Percentiles rank a stretch among this genome's conserved stretches.
phyloP scores from a whole-genome alignment of 345 rosid genomes.

The Brassica juncea region DNA sequence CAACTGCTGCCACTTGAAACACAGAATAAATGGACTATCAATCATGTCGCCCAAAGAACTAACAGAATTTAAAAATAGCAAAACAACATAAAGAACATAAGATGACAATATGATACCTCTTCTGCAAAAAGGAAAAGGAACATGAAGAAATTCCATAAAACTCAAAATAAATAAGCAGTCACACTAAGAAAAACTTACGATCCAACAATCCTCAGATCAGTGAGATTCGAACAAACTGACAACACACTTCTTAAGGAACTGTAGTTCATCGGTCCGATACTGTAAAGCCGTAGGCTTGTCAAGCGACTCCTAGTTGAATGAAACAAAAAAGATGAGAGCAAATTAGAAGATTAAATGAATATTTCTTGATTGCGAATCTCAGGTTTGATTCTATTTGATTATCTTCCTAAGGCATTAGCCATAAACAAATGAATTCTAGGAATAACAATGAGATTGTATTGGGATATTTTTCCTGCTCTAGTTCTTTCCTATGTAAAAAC shows the following conservation, averaged over 20 bases:
- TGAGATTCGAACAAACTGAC: constrained; percentile 64
- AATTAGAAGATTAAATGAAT: constrained; percentile 5
- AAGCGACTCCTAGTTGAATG: constrained; percentile 49
- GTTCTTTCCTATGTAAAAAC: background rate
- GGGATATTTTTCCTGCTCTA: background rate
- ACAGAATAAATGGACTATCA: too few species aligned
- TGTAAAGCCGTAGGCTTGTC: constrained; percentile 72
- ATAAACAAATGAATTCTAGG: background rate
- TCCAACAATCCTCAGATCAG: constrained; percentile 78
- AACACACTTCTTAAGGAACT: constrained; percentile 53
- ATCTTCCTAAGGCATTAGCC: background rate
- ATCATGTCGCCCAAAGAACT: background rate
- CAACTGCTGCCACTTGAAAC: constrained; percentile 38
- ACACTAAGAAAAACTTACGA: constrained; percentile 56
- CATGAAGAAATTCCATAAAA: background rate
- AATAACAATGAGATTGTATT: background rate
- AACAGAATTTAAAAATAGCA: background rate
- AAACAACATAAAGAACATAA: background rate
- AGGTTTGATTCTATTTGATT: background rate
- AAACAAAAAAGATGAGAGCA: constrained; percentile 1
- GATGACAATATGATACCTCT: background rate
- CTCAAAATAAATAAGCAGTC: background rate
- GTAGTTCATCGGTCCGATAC: constrained; percentile 63
- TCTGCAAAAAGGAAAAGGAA: background rate
- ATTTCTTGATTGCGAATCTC: background rate